Base-by-base conservation (phyloP, 345 rosid genomes). In the Salix brachista region DNA sequence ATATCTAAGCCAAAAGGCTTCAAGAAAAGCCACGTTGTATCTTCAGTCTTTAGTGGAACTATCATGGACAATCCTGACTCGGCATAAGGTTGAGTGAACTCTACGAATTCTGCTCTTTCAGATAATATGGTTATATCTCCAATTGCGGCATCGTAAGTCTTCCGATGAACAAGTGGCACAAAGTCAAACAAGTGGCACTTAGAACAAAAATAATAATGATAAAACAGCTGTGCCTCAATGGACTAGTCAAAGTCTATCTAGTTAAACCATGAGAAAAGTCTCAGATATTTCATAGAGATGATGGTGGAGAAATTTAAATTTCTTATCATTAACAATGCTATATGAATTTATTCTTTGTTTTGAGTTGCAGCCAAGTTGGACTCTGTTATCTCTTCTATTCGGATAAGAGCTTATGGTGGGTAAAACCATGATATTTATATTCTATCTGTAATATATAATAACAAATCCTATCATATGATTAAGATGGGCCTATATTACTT, bases 41-140 rank as follows among this genome's bases (percentile, higher is more conserved):
- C 62, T 26, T 34, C 64, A 3, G 68, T 46, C 78, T 81, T 74
- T 0, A 62, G 79, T 1, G 80, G 86, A 64, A 85, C 90, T 56
- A 89, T 70, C 92, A 90, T 86, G 0, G 90, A 81, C 76, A 90
- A 65, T 1, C 87, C 90, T 34, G 94, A 86, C 66, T 79, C 90
- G 2, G 86, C 78, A 32, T 76, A 90, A 18, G 91, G 90, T 44
- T 81, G 91, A 7, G 94, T 83, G 64, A 89, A 90, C 18, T 85
- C 89, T 28, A 88, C 90, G 2, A 12, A 6, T 3, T 81, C 39
- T 8, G 76, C 30, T 72, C 92, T 86, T 16, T 56, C 8, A 2
- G 79, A 83, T 41, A 88, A 74, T 65, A 90, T 90, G 1, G 94
- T 88, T 10, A 90, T 34, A 67, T 90, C 94, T 0, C 92, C 92